phyloP scores from a whole-genome alignment of 768 basidiomycete species.

The Saitozyma podzolica region DNA sequence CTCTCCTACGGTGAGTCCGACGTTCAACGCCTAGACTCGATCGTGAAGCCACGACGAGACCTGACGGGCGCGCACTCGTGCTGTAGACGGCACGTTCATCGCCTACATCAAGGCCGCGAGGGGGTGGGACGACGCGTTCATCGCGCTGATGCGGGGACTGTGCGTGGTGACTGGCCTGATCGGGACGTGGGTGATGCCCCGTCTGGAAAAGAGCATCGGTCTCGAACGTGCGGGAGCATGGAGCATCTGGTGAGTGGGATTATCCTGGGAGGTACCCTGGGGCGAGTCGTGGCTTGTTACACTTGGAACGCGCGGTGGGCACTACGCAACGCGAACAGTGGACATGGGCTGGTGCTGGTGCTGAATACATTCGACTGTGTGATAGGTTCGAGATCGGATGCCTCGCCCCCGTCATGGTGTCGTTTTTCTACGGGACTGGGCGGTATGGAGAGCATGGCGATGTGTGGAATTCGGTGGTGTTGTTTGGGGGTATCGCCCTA shows the following conservation, averaged over 20 bases:
- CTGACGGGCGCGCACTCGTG: slow-evolving; percentile 1
- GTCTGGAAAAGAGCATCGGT: slow-evolving; percentile 37
- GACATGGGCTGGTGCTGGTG: too few species aligned
- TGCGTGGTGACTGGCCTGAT: slow-evolving; percentile 45
- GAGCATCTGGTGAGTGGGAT: slow-evolving; percentile 44
- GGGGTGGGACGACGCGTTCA: slow-evolving; percentile 44
- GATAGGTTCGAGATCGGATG: slow-evolving; percentile 45
- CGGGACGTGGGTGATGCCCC: slow-evolving; percentile 50
- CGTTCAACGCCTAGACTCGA: not conserved
- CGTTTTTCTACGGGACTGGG: slow-evolving; percentile 42
- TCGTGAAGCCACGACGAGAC: not conserved
- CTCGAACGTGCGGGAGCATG: slow-evolving; percentile 50
- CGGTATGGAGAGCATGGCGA: slow-evolving; percentile 35
- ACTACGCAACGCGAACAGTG: too few species aligned
- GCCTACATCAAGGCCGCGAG: slow-evolving; percentile 49
- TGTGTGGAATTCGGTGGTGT: slow-evolving; percentile 28
- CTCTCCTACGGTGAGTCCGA: slow-evolving; percentile 39
- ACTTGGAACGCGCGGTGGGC: too few species aligned
- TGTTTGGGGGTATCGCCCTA: slow-evolving; percentile 44
- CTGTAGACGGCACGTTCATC: slow-evolving; percentile 48
- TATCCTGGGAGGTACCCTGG: not conserved
- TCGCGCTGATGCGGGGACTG: slow-evolving; percentile 46
- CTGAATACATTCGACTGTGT: not conserved
- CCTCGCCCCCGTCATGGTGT: slow-evolving; percentile 40
- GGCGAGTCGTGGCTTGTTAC: not conserved